These are phyloP conservation scores for Trichoderma asperelloides DNA, from an alignment of 495 filamentous ascomycete genomes.

Conservation along the genomic window DNA sequence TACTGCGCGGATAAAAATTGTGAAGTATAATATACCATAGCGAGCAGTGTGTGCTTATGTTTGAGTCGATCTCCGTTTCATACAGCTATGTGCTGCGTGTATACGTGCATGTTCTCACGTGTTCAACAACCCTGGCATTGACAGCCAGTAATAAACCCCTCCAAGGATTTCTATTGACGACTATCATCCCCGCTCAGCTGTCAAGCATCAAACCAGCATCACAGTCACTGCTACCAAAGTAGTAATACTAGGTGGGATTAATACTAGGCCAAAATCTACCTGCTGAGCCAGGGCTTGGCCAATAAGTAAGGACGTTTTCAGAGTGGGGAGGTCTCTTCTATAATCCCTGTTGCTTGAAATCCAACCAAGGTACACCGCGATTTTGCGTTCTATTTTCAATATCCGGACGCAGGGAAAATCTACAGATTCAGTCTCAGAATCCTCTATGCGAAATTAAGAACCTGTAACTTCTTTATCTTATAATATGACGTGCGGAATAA, in stretches of 20 bases:
- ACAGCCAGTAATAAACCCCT: neutral
- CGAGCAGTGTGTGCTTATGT: neutral
- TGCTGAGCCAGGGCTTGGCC: neutral
- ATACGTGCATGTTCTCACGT: neutral
- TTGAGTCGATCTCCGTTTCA: neutral
- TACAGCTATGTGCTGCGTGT: neutral
- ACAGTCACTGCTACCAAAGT: neutral
- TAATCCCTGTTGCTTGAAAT: neutral
- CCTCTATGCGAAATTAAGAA: neutral
- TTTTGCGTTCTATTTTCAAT: neutral
- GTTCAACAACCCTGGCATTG: neutral
- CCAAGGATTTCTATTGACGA: neutral
- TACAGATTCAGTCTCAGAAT: neutral
- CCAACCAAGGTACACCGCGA: neutral
- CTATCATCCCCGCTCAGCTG: neutral
- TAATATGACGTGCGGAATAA: neutral
- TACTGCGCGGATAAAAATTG: neutral
- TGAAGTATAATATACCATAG: neutral
- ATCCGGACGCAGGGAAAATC: neutral
- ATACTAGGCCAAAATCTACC: neutral
- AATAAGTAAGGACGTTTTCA: neutral
- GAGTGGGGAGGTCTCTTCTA: neutral
- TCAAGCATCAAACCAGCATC: neutral
- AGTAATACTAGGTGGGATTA: neutral
- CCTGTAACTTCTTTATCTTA: neutral